Percentiles rank a stretch among this genome's conserved stretches.
Evolutionary conservation across 805 yeast genomes (phyloP).

Genomic region (Metschnikowia drakensbergensis): DNA sequence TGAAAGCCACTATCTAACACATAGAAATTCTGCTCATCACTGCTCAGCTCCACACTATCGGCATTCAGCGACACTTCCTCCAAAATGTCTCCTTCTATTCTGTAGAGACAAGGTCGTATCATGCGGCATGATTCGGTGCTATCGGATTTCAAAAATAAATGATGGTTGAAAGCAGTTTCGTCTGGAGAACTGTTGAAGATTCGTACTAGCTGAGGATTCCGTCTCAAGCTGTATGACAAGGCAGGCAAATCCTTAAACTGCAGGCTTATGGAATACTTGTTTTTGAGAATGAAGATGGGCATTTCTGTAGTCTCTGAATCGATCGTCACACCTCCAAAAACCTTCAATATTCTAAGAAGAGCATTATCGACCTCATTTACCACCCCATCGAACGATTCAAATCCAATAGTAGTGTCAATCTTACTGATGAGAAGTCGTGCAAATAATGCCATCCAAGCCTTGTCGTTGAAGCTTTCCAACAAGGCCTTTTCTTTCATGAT

Average conservation of each 20-base stretch:
- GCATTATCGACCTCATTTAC: slow-evolving; percentile 25
- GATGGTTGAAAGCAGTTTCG: slow-evolving; percentile 41
- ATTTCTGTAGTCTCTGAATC: slow-evolving; percentile 12
- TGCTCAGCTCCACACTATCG: slow-evolving; percentile 2
- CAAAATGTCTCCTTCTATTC: not conserved
- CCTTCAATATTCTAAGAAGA: slow-evolving; percentile 23
- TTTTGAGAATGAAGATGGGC: slow-evolving; percentile 21
- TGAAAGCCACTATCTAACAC: slow-evolving; percentile 31
- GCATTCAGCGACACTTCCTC: slow-evolving; percentile 18
- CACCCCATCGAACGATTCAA: slow-evolving; percentile 27
- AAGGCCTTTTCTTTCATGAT: slow-evolving; percentile 26
- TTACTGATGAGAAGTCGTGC: slow-evolving; percentile 32
- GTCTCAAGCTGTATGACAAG: slow-evolving; percentile 31
- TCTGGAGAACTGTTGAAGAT: slow-evolving; percentile 44
- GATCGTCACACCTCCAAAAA: slow-evolving; percentile 26
- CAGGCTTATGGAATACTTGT: slow-evolving; percentile 23
- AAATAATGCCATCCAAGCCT: slow-evolving; percentile 28
- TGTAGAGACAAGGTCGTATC: slow-evolving; percentile 31
- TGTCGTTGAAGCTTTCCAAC: slow-evolving; percentile 31
- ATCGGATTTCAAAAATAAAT: slow-evolving; percentile 24
- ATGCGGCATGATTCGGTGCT: slow-evolving; percentile 19
- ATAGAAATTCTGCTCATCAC: slow-evolving; percentile 15
- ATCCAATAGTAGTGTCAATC: slow-evolving; percentile 34
- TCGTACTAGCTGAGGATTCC: slow-evolving; percentile 33
- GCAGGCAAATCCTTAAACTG: slow-evolving; percentile 28